Evolutionary conservation across 1,284 basidiomycete genomes (phyloP).

Genomic region (Cryptococcus floricola): DNA sequence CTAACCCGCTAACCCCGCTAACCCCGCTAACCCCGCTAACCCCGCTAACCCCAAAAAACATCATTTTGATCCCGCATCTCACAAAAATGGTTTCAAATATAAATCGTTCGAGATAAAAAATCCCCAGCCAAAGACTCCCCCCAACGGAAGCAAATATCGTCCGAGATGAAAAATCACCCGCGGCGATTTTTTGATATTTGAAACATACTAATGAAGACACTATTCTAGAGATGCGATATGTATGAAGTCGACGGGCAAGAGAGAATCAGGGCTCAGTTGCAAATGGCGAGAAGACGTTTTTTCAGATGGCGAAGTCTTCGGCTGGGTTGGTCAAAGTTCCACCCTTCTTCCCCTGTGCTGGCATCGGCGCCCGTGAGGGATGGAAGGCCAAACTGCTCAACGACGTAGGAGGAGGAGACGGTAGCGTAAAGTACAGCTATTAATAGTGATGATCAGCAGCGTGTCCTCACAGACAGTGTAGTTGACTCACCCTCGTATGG

Average conservation of each 20-base stretch:
- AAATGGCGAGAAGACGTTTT: background rate
- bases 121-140: no score
- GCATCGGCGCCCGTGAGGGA: background rate
- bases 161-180: no score
- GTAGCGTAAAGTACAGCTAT: constrained; percentile 36
- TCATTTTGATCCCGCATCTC: no score
- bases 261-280: background rate
- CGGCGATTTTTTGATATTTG: no score
- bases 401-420: constrained; percentile 42
- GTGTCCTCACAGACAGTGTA: background rate
- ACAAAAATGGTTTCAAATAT: no score
- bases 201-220: background rate
- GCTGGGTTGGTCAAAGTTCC: constrained; percentile 36
- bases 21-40: no score
- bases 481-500: constrained; percentile 29
- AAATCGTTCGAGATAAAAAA: no score
- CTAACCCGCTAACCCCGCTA: no score
- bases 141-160: no score
- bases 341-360: constrained; percentile 17
- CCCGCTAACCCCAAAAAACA: no score
- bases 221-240: no score
- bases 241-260: background rate
- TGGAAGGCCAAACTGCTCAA: constrained; percentile 42
- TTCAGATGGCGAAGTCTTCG: constrained; percentile 19
- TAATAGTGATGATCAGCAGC: background rate